These are phyloP conservation scores for Penicillium angulare DNA, from an alignment of 495 filamentous ascomycete genomes.

Conservation along the genomic window DNA sequence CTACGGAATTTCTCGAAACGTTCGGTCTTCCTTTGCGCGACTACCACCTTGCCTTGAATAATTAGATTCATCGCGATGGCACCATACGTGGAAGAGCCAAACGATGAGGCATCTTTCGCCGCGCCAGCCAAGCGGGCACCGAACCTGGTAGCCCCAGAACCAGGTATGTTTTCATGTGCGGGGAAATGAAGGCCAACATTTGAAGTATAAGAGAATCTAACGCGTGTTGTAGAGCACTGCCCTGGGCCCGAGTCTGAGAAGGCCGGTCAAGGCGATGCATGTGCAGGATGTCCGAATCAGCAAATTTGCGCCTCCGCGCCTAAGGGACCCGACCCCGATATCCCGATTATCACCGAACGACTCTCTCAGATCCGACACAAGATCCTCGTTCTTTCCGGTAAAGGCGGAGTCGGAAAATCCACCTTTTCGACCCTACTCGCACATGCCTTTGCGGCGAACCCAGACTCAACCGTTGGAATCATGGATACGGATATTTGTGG, in stretches of 20 bases:
- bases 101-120: slow-evolving; percentile 59
- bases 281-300: slow-evolving; percentile 94
- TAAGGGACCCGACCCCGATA: slow-evolving; percentile 94
- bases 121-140: slow-evolving; percentile 70
- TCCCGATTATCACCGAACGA: slow-evolving; percentile 80
- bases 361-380: slow-evolving; percentile 84
- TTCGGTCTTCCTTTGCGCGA: not conserved
- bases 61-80: slow-evolving; percentile 47
- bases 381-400: slow-evolving; percentile 86
- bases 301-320: slow-evolving; percentile 89
- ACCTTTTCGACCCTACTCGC: slow-evolving; percentile 87
- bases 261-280: slow-evolving; percentile 84
- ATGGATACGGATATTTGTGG: slow-evolving; percentile 98
- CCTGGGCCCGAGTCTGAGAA: slow-evolving; percentile 86
- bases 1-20: slow-evolving; percentile 11
- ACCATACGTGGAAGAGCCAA: slow-evolving; percentile 67
- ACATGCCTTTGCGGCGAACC: slow-evolving; percentile 79
- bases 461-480: slow-evolving; percentile 73
- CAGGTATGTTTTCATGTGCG: slow-evolving; percentile 48
- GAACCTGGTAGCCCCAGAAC: slow-evolving; percentile 86
- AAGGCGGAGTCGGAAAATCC: slow-evolving; percentile 94
- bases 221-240: slow-evolving; percentile 67
- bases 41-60: not conserved
- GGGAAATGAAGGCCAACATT: too few relatives aligned
- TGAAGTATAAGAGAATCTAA: too few relatives aligned